A percentile compares a stretch with the other conserved stretches of the same genome.
phyloP scores from a whole-genome alignment of 177 flowering plant genomes.

The Telopea speciosissima region DNA sequence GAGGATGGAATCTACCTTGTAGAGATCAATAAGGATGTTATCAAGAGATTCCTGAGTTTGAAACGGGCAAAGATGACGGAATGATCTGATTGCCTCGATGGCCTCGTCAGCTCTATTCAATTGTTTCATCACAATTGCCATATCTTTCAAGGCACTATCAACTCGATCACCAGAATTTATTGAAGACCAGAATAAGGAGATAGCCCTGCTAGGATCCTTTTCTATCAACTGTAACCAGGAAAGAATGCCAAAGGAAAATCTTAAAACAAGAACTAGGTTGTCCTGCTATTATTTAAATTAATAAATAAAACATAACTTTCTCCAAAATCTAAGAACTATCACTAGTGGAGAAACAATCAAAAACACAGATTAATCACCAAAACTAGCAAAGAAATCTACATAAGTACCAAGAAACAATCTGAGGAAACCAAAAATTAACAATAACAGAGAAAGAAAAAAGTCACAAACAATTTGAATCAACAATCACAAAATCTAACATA shows the following conservation, averaged over 20 bases:
- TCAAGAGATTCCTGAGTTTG: slow-evolving; percentile 83
- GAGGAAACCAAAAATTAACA: background rate
- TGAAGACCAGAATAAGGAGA: slow-evolving; percentile 79
- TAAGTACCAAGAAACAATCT: background rate
- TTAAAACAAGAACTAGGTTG: background rate
- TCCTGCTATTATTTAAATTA: too few relatives aligned
- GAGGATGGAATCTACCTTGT: slow-evolving; percentile 46
- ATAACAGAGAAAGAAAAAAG: background rate
- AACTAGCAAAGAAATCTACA: background rate
- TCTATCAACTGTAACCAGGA: slow-evolving; percentile 48
- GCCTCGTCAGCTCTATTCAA: slow-evolving; percentile 80
- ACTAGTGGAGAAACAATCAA: background rate
- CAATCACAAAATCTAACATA: background rate
- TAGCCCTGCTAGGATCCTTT: slow-evolving; percentile 63
- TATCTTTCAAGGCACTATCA: slow-evolving; percentile 91
- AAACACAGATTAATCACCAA: background rate
- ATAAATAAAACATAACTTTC: background rate
- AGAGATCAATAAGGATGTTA: slow-evolving; percentile 74
- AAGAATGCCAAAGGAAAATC: background rate
- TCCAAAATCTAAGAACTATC: background rate
- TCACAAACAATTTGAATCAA: too few relatives aligned
- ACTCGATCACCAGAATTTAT: slow-evolving; percentile 82
- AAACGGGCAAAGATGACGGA: slow-evolving; percentile 63
- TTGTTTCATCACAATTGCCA: slow-evolving; percentile 91
- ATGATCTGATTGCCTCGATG: slow-evolving; percentile 85